These are phyloP conservation scores for Ploettnerulaceae sp. DNA, from an alignment of 2,329 filamentous ascomycete genomes.

Conservation along the genomic window DNA sequence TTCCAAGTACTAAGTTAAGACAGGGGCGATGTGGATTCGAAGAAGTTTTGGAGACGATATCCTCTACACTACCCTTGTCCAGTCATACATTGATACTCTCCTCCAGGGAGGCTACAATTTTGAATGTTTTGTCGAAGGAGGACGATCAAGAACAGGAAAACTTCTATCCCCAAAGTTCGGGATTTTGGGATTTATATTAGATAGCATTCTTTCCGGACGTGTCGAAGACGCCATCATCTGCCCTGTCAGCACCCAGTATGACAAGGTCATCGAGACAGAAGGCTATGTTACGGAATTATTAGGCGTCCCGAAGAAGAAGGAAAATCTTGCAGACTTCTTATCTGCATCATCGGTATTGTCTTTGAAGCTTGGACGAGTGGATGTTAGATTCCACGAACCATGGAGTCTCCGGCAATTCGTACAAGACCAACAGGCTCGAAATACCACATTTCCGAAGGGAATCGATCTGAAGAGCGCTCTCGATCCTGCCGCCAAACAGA, in stretches of 20 bases:
- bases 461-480: conserved; percentile 44
- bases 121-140: conserved; percentile 96
- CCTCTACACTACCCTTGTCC: conserved; percentile 87
- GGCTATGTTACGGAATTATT: conserved; percentile 93
- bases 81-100: conserved; percentile 90
- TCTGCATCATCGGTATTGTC: conserved; percentile 80
- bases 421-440: conserved; percentile 63
- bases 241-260: conserved; percentile 94
- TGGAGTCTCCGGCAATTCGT: conserved; percentile 88
- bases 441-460: conserved; percentile 46
- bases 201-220: conserved; percentile 81
- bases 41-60: conserved; percentile 88
- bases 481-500: conserved; percentile 41
- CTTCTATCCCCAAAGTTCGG: conserved; percentile 92
- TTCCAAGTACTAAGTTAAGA: conserved; percentile 2
- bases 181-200: conserved; percentile 85
- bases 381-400: conserved; percentile 92
- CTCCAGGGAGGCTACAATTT: conserved; percentile 90
- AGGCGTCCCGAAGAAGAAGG: conserved; percentile 91
- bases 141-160: conserved; percentile 88
- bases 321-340: conserved; percentile 88
- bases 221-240: conserved; percentile 91
- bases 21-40: conserved; percentile 89
- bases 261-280: conserved; percentile 97
- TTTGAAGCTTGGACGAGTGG: conserved; percentile 82